These are phyloP conservation scores for Pichia cabralensis DNA, from an alignment of 805 yeast species.

Conservation along the genomic window DNA sequence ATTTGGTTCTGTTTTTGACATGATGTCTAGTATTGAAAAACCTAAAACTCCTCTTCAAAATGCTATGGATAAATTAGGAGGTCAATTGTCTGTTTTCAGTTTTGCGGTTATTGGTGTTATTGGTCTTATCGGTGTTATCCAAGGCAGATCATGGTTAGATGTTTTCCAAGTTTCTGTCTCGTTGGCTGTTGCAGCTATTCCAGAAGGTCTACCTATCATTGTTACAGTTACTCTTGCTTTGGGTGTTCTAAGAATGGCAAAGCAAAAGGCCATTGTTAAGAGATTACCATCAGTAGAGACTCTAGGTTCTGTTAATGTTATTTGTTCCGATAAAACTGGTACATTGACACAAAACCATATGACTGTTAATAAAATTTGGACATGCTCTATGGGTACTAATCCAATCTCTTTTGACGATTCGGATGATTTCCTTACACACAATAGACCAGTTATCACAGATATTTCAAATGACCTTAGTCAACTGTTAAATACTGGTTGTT, in stretches of 20 bases:
- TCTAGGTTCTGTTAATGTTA: constrained; percentile 86
- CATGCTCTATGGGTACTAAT: constrained; percentile 43
- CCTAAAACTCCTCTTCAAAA: constrained; percentile 96
- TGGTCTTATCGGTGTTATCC: constrained; percentile 79
- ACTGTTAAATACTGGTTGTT: constrained; percentile 54
- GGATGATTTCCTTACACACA: constrained; percentile 27
- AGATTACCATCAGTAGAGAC: constrained; percentile 94
- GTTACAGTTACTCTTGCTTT: constrained; percentile 95
- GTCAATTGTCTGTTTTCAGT: constrained; percentile 75
- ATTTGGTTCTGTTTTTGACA: constrained; percentile 87
- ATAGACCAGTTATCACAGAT: constrained; percentile 31
- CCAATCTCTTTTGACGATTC: constrained; percentile 15
- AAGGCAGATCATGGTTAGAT: constrained; percentile 92
- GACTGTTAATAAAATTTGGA: constrained; percentile 82
- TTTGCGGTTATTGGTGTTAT: constrained; percentile 87
- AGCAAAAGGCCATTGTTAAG: constrained; percentile 85
- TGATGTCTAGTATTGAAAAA: constrained; percentile 92
- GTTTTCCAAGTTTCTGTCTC: constrained; percentile 98
- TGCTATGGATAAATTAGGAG: constrained; percentile 92
- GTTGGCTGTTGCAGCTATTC: constrained; percentile 97
- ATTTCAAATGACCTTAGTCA: constrained; percentile 45
- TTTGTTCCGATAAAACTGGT: constrained; percentile 87
- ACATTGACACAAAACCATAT: constrained; percentile 85
- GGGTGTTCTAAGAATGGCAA: constrained; percentile 95
- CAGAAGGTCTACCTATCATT: constrained; percentile 96